phyloP scores from a whole-genome alignment of 1,139 yeast genomes.

The Sugiyamaella sp. region DNA sequence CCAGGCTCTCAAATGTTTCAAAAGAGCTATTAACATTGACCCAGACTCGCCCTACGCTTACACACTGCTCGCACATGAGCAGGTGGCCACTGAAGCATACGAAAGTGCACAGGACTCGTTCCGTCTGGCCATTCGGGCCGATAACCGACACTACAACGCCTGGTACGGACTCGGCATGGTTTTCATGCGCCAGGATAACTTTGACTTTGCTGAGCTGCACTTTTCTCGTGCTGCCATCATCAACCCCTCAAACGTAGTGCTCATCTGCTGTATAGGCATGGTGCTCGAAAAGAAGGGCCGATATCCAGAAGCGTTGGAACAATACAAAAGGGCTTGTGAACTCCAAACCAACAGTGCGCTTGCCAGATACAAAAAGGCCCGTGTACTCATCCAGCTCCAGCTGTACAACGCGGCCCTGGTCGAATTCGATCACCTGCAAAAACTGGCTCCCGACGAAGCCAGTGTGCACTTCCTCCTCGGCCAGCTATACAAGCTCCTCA shows the following conservation, averaged over 20 bases:
- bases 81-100: constrained; percentile 82
- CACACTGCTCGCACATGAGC: constrained; percentile 93
- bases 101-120: constrained; percentile 88
- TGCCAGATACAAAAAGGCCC: constrained; percentile 89
- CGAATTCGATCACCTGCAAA: constrained; percentile 70
- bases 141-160: constrained; percentile 89
- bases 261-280: constrained; percentile 94
- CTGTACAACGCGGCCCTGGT: constrained; percentile 71
- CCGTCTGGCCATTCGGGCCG: constrained; percentile 74
- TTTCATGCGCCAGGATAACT: constrained; percentile 82
- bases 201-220: constrained; percentile 80
- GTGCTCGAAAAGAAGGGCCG: constrained; percentile 78
- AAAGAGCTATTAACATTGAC: constrained; percentile 71
- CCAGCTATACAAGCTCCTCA: constrained; percentile 76
- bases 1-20: constrained; percentile 87
- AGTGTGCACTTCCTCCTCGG: constrained; percentile 90
- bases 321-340: constrained; percentile 81
- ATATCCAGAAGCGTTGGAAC: constrained; percentile 72
- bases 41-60: constrained; percentile 84
- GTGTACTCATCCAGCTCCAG: constrained; percentile 71
- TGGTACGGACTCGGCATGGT: constrained; percentile 97
- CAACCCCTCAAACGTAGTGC: constrained; percentile 86
- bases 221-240: constrained; percentile 85
- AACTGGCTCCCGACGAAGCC: constrained; percentile 91
- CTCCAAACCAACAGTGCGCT: constrained; percentile 85